phyloP scores from a whole-genome alignment of 805 yeast genomes.

The Tetrapisispora iriomotensis region DNA sequence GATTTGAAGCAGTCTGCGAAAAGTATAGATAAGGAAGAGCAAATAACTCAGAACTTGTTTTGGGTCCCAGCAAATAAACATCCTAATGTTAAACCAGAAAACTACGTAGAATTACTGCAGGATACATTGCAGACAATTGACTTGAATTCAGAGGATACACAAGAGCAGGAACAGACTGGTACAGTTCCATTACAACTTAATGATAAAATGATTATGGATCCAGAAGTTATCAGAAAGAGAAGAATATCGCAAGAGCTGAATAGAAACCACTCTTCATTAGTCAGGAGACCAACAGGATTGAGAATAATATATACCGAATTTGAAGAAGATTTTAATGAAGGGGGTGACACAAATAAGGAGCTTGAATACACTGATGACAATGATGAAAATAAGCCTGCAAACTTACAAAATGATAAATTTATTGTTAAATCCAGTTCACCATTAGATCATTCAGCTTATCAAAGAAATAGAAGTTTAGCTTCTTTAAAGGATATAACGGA shows the following conservation, averaged over 20 bases:
- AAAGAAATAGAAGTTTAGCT: conserved; percentile 28
- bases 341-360: too few relatives aligned
- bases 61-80: conserved; percentile 96
- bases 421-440: too few relatives aligned
- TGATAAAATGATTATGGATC: conserved; percentile 9
- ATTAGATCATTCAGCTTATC: background rate
- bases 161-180: too few relatives aligned
- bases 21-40: background rate
- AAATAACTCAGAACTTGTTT: conserved; percentile 42
- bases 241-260: conserved; percentile 1
- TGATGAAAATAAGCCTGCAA: background rate
- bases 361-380: conserved; percentile 25
- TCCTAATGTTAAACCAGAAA: conserved; percentile 88
- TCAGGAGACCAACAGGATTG: conserved; percentile 23
- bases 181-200: too few relatives aligned
- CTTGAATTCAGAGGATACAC: conserved; percentile 4
- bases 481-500: conserved; percentile 59
- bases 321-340: conserved; percentile 23
- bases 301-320: conserved; percentile 23
- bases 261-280: conserved; percentile 13
- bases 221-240: conserved; percentile 1
- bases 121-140: conserved; percentile 25
- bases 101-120: conserved; percentile 59
- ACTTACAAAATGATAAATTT: background rate
- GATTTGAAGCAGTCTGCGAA: background rate